Base-by-base conservation (phyloP, 306 rosid genomes). In the Pachyrhizus erosus region DNA sequence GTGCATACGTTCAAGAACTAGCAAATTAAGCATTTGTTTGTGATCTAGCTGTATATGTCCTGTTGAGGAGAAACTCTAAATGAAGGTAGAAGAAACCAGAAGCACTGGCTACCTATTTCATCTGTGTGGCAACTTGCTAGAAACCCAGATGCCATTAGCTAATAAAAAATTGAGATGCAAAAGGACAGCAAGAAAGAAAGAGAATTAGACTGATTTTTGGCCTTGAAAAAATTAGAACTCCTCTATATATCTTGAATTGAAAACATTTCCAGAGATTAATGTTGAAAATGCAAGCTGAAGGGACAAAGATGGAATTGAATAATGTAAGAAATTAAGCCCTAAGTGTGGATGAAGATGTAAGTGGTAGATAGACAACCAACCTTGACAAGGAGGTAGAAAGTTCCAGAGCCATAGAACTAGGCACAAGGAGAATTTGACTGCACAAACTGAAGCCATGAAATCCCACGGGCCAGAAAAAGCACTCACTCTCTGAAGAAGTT, bases 371-470 rank as follows among this genome's bases (percentile, higher is more conserved):
- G 65, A 78, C 24, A 64, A 54, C 15, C 17, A 84, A 93, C 97
- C 97, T 87, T 91, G 90, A 77, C 57, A 90, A 79, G 82, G 72
- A 76, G 89, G 80, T 23, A 74, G 82, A 31, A 79, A 81, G 87
- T 12, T 81, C 26, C 66, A 61, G 81, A 88, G 89, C 37, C 85
- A 83, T 15, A 89, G 61, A 84, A 73, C n/a, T 23, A 55, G 76
- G 87, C 82, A 76, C 24, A 87, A 68, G 27, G 84, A 83, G 85
- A 93, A 81, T 79, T 92, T 93, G 77, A 82, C 61, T 66, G 83
- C 70, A 55, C 77, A 72, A 85, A 82, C 77, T 80, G 86, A 83
- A 81, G 92, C 99, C 99, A 95, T 66, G 81, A 88, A 73, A 68
- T 42, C 75, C 81, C 85, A 75, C 31, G 61, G 77, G 52, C 46